These are phyloP conservation scores for Chlamydomonas sp. DNA, from an alignment of 139 green algal species.

Conservation along the genomic window DNA sequence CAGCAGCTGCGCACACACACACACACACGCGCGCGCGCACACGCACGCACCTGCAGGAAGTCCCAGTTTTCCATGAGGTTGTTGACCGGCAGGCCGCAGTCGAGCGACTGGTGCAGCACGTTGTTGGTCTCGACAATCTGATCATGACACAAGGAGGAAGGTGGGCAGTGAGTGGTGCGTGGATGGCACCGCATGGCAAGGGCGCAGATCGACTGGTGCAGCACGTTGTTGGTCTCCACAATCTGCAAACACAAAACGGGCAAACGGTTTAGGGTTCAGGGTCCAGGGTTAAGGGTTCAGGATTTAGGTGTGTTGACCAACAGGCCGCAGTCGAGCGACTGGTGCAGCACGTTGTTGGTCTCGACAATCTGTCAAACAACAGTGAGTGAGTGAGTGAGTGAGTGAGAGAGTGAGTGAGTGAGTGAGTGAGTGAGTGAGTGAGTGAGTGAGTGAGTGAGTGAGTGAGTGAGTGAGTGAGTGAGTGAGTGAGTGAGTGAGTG, in stretches of 20 bases:
- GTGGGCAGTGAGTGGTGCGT: not conserved
- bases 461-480: no score
- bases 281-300: no score
- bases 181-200: no score
- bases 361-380: constrained; percentile 92
- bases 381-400: no score
- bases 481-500: no score
- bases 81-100: constrained; percentile 63
- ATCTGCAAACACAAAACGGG: no score
- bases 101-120: constrained; percentile 65
- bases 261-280: no score
- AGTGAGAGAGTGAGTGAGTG: no score
- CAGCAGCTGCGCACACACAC: not conserved
- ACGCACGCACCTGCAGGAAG: constrained; percentile 72
- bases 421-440: no score
- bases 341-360: constrained; percentile 69
- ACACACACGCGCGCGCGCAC: not conserved
- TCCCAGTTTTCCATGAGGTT: constrained; percentile 96
- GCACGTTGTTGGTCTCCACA: no score
- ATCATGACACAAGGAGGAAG: constrained; percentile 8
- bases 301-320: constrained; percentile 55
- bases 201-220: no score
- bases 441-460: no score
- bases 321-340: constrained; percentile 73
- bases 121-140: constrained; percentile 88